These are phyloP conservation scores for Komagataella mondaviorum DNA, from an alignment of 805 yeast species.

Conservation along the genomic window DNA sequence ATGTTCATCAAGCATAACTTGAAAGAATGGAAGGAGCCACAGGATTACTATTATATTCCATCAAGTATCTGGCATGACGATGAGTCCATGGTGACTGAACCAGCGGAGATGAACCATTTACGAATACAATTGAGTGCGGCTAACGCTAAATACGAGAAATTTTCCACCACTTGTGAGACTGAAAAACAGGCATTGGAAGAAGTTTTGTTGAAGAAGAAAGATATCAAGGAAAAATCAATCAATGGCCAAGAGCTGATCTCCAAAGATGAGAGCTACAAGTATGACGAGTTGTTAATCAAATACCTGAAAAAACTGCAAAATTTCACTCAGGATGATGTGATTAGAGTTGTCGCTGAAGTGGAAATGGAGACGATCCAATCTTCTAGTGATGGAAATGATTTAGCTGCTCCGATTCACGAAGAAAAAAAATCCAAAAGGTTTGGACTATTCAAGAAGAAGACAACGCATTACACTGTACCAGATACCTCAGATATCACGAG, in stretches of 20 bases:
- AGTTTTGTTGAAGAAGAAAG: conserved; percentile 20
- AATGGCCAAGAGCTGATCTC: conserved; percentile 24
- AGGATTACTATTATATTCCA: conserved; percentile 75
- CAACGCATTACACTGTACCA: neutral
- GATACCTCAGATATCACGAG: neutral
- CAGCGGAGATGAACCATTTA: conserved; percentile 42
- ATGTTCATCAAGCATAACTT: conserved; percentile 89
- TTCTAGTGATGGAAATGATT: conserved; percentile 65
- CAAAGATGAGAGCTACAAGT: conserved; percentile 22
- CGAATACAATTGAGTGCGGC: conserved; percentile 34
- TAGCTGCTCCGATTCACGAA: conserved; percentile 40
- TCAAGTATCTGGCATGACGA: conserved; percentile 97
- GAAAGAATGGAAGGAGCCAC: conserved; percentile 70
- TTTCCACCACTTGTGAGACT: conserved; percentile 27
- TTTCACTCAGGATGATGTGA: conserved; percentile 63
- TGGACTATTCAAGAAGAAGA: conserved; percentile 11
- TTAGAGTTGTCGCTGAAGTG: conserved; percentile 66
- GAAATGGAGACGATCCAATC: conserved; percentile 83
- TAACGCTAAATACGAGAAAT: conserved; percentile 21
- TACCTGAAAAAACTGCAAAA: conserved; percentile 41
- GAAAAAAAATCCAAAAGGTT: conserved; percentile 52
- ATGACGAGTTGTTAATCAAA: conserved; percentile 37
- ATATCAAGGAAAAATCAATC: conserved; percentile 16
- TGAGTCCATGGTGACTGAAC: conserved; percentile 51
- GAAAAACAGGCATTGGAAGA: conserved; percentile 37